Base-by-base conservation (phyloP, 2,329 filamentous ascomycete species). In the Exophiala phaeomuriformis region DNA sequence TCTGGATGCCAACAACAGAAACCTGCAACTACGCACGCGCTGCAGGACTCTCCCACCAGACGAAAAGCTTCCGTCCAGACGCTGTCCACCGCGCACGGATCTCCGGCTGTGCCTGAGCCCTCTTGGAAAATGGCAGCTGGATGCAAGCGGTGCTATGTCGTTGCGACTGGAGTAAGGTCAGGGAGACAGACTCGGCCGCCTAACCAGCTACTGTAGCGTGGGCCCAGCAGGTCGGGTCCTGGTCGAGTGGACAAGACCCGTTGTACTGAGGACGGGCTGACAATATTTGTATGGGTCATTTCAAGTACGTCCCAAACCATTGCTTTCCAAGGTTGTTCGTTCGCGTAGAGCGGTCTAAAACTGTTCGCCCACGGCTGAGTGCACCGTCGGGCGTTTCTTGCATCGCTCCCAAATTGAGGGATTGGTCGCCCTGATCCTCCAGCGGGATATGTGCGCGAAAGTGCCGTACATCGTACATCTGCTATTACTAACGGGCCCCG, bases 211-310 rank as follows among this genome's bases (percentile, higher is more conserved):
- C 19, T 19, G 19, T 19, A 45, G 42, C 42, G 42, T 45, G 42
- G 42, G 42, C 42, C 42, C 42, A 19, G 30, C 42, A 29, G 42
- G 42, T 32, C 32, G 42, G 42, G 42, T 45, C 42, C 32, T 45
- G 42, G 12, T 27, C 33, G 33, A 36, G n/a, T 36, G 33, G n/a
- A 36, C n/a, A n/a, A n/a, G n/a, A 19, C 19, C 19, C 19, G 19
- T 19, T 19, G 19, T 19, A 19, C 19, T 19, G 19, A 19, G 19
- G 19, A 19, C 19, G 19, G 19, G 19, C 19, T 19, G 19, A 19
- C 19, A 19, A 19, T 19, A 19, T 19, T 19, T 41, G 39, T 41
- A 41, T 10, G 6, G 12, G 39, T 41, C 39, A 41, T 41, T 41
- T 41, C 39, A 41, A 5, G 12, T 41, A 19, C 19, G 19, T 19